Percentiles rank a stretch among this genome's conserved stretches.
These are phyloP conservation scores for Cladosporium velox DNA, from an alignment of 2,329 filamentous ascomycete species.

Conservation along the genomic window DNA sequence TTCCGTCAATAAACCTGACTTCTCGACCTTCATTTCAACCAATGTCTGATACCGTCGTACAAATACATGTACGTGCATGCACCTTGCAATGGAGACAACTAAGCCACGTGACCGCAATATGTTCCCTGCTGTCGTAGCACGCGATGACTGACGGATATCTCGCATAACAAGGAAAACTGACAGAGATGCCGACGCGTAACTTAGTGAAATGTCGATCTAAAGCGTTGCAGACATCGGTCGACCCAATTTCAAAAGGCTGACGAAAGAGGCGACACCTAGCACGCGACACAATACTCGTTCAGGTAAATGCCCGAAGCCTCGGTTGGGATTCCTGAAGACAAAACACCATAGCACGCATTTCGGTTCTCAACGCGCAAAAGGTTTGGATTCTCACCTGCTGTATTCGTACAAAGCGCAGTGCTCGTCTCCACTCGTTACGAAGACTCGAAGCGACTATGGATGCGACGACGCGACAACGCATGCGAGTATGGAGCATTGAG, in stretches of 20 bases:
- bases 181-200: background rate
- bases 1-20: too few relatives aligned
- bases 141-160: background rate
- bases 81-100: too few relatives aligned
- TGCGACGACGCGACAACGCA: background rate
- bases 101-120: too few relatives aligned
- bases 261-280: background rate
- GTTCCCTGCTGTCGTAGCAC: background rate
- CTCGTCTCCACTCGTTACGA: background rate
- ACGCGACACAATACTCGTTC: constrained; percentile 1
- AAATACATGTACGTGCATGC: too few relatives aligned
- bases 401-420: background rate
- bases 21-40: too few relatives aligned
- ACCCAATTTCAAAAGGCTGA: background rate
- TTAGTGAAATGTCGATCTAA: background rate
- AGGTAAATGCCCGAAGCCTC: background rate
- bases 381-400: background rate
- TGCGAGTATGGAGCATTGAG: background rate
- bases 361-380: background rate
- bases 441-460: background rate
- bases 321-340: background rate
- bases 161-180: background rate
- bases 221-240: background rate
- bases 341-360: background rate
- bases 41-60: too few relatives aligned